Conservation (phyloP, 129 eudicot species). For the Oenanthe sinensis region DNA sequence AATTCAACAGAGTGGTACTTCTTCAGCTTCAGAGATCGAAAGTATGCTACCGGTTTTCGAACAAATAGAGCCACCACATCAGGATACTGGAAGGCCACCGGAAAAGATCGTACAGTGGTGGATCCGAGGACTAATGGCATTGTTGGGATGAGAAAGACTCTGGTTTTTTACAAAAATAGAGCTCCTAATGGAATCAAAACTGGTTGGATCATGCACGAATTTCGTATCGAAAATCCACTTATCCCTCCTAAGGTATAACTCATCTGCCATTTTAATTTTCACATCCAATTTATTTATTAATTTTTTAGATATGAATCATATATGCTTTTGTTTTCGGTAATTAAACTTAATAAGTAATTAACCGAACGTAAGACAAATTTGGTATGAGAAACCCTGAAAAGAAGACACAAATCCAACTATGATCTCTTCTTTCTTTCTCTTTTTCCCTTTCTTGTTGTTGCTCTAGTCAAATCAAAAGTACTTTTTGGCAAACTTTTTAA, state of each 20-base stretch:
- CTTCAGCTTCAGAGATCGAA: constrained; percentile 93
- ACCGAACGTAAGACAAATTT: not conserved
- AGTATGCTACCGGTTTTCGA: constrained; percentile 82
- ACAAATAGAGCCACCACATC: constrained; percentile 73
- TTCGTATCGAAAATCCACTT: constrained; percentile 73
- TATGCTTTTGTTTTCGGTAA: not conserved
- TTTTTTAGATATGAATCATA: not conserved
- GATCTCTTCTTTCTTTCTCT: too few relatives aligned
- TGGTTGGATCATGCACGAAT: constrained; percentile 98
- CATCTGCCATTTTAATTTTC: not conserved
- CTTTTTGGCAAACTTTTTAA: not conserved
- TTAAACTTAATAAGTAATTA: not conserved
- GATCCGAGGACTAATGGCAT: constrained; percentile 40
- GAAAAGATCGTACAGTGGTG: constrained; percentile 62
- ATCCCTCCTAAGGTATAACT: constrained; percentile 64
- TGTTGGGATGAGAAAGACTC: constrained; percentile 89
- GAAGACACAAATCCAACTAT: not conserved
- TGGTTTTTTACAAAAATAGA: constrained; percentile 78
- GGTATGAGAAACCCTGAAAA: not conserved
- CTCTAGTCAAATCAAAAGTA: not conserved
- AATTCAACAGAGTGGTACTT: constrained; percentile 91
- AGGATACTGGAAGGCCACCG: constrained; percentile 97
- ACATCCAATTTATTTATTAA: not conserved
- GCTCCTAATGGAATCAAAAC: constrained; percentile 94
- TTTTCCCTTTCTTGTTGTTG: not conserved